A percentile compares a stretch with the other conserved stretches of the same genome.
Evolutionary conservation across 768 basidiomycete species (phyloP).

Genomic region (Tephrocybe sp.): DNA sequence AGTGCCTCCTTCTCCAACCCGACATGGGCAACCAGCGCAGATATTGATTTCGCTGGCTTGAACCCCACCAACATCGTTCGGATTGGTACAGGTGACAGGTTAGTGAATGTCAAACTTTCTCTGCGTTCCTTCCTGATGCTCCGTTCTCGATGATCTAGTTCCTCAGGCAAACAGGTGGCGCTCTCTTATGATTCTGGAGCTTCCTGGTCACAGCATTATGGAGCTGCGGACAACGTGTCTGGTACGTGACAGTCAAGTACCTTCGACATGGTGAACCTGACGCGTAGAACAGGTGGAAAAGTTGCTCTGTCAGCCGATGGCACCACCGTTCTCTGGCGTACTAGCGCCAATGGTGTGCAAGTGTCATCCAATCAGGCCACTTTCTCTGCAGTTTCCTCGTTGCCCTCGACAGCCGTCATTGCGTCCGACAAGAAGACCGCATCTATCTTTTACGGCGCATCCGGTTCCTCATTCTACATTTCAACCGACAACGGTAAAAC

Average conservation of each 20-base stretch:
- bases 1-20: slow-evolving; percentile 42
- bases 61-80: slow-evolving; percentile 50
- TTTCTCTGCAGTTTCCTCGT: slow-evolving; percentile 48
- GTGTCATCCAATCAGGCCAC: slow-evolving; percentile 51
- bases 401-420: slow-evolving; percentile 55
- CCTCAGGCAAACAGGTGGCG: slow-evolving; percentile 54
- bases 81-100: slow-evolving; percentile 51
- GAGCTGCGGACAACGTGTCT: slow-evolving; percentile 48
- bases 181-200: slow-evolving; percentile 53
- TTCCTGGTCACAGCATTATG: slow-evolving; percentile 58
- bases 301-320: slow-evolving; percentile 53
- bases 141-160: slow-evolving; percentile 22
- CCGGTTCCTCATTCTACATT: slow-evolving; percentile 56
- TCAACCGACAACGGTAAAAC: slow-evolving; percentile 58
- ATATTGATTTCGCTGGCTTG: slow-evolving; percentile 57
- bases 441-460: slow-evolving; percentile 59
- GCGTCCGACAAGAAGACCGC: slow-evolving; percentile 64
- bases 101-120: slow-evolving; percentile 1
- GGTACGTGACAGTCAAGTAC: slow-evolving; percentile 18
- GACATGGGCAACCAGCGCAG: slow-evolving; percentile 43
- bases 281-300: slow-evolving; percentile 31
- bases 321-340: slow-evolving; percentile 59
- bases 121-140: neutral
- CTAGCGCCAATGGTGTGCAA: slow-evolving; percentile 44
- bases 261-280: neutral